Conservation (phyloP, 805 yeast species). For the Nakazawaea wyomingensis region DNA sequence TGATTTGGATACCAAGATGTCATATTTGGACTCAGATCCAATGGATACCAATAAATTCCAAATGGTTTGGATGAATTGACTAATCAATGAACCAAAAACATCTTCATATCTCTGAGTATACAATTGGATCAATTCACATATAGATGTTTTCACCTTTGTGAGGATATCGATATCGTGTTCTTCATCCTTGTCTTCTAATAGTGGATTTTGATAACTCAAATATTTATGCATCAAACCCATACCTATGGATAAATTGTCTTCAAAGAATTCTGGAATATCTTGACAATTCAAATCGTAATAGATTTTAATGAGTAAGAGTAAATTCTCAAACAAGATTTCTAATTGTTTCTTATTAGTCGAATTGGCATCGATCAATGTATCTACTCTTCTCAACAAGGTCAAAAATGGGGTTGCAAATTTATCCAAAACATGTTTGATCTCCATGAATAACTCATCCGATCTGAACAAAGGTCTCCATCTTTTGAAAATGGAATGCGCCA, state of each 20-base stretch:
- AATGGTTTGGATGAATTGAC: slow-evolving; percentile 71
- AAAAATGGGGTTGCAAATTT: slow-evolving; percentile 80
- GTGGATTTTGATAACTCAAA: slow-evolving; percentile 51
- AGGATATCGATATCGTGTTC: slow-evolving; percentile 67
- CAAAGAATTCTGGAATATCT: slow-evolving; percentile 97
- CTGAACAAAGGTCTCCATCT: slow-evolving; percentile 95
- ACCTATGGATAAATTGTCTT: slow-evolving; percentile 74
- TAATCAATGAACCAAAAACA: slow-evolving; percentile 74
- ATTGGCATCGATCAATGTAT: slow-evolving; percentile 50
- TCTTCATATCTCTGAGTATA: slow-evolving; percentile 92
- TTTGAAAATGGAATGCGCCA: slow-evolving; percentile 93
- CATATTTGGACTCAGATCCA: slow-evolving; percentile 73
- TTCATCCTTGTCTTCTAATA: slow-evolving; percentile 52
- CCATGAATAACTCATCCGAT: slow-evolving; percentile 83
- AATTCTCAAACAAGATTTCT: slow-evolving; percentile 57
- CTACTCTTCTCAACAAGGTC: slow-evolving; percentile 61
- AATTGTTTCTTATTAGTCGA: slow-evolving; percentile 44
- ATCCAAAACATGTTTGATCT: slow-evolving; percentile 80
- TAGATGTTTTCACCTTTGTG: slow-evolving; percentile 71
- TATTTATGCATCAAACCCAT: slow-evolving; percentile 83
- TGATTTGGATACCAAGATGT: slow-evolving; percentile 75
- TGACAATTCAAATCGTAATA: slow-evolving; percentile 95
- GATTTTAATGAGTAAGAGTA: slow-evolving; percentile 68
- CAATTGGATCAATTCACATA: slow-evolving; percentile 78
- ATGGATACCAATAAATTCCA: slow-evolving; percentile 71